These are phyloP conservation scores for Pseudocercospora cruenta DNA, from an alignment of 2,329 filamentous ascomycete species.

Conservation along the genomic window DNA sequence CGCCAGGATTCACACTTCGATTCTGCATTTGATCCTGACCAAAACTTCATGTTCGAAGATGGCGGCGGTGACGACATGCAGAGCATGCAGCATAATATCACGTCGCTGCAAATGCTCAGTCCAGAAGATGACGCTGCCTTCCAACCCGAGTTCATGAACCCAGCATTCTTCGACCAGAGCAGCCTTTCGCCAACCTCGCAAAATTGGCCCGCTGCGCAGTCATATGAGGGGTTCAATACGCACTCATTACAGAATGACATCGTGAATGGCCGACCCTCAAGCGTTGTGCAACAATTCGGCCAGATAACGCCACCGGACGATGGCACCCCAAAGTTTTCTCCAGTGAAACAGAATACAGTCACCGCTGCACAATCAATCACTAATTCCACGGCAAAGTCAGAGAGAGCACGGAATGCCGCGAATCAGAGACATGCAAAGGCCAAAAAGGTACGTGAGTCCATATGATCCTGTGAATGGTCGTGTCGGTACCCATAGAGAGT, in stretches of 20 bases:
- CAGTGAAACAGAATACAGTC: not conserved
- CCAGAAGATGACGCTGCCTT: not conserved
- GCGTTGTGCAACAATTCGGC: conserved; percentile 36
- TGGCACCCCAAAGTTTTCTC: conserved; percentile 18
- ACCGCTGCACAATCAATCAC: conserved; percentile 12
- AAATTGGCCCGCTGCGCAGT: conserved; percentile 9
- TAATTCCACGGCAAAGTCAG: conserved; percentile 31
- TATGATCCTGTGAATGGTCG: not conserved
- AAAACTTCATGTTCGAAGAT: conserved; percentile 33
- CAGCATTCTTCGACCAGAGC: conserved; percentile 15
- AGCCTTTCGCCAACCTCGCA: conserved; percentile 13
- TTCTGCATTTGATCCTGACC: conserved; percentile 33
- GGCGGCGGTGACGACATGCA: conserved; percentile 21
- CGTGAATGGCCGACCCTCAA: conserved; percentile 22
- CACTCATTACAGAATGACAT: conserved; percentile 25
- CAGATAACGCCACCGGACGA: conserved; percentile 45
- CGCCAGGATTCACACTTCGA: conserved; percentile 18
- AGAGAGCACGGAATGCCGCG: conserved; percentile 38
- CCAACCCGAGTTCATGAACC: conserved; percentile 5
- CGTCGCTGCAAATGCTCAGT: conserved; percentile 22
- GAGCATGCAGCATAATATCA: conserved; percentile 29
- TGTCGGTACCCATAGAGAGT: not conserved
- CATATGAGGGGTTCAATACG: conserved; percentile 7
- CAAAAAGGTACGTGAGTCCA: conserved; percentile 23
- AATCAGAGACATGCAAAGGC: conserved; percentile 36